These are phyloP conservation scores for Wickerhamomyces subpelliculosus DNA, from an alignment of 805 yeast species.

Conservation along the genomic window DNA sequence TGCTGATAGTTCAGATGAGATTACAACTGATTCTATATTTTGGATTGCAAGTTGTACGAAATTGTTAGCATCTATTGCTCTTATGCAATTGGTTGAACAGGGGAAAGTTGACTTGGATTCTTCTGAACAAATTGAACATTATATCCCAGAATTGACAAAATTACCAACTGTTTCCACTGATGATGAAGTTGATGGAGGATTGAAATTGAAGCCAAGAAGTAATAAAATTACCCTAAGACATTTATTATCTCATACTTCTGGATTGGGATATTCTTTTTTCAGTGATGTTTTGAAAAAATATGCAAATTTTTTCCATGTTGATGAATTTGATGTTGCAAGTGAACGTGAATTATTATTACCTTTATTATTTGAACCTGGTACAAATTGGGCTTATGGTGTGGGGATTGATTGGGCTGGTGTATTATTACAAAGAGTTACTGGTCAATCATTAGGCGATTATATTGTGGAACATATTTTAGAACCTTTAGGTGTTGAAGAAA, in stretches of 20 bases:
- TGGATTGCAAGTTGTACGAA: constrained; percentile 29
- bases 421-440: constrained; percentile 24
- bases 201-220: constrained; percentile 19
- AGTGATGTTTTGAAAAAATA: constrained; percentile 19
- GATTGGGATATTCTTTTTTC: constrained; percentile 30
- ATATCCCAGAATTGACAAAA: constrained; percentile 25
- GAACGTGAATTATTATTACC: constrained; percentile 17
- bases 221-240: constrained; percentile 27
- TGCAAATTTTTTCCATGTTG: constrained; percentile 7
- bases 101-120: constrained; percentile 26
- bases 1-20: constrained; percentile 6
- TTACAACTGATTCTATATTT: constrained; percentile 21
- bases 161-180: constrained; percentile 18
- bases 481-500: constrained; percentile 24
- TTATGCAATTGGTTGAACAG: constrained; percentile 27
- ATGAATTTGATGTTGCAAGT: constrained; percentile 10
- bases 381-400: constrained; percentile 28
- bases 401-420: constrained; percentile 32
- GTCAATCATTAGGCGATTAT: constrained; percentile 23
- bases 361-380: constrained; percentile 30
- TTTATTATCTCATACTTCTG: constrained; percentile 32
- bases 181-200: constrained; percentile 19
- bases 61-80: constrained; percentile 22
- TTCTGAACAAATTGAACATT: constrained; percentile 22
- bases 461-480: constrained; percentile 21